phyloP scores from a whole-genome alignment of 805 yeast genomes.

The Henningerozyma blattae region DNA sequence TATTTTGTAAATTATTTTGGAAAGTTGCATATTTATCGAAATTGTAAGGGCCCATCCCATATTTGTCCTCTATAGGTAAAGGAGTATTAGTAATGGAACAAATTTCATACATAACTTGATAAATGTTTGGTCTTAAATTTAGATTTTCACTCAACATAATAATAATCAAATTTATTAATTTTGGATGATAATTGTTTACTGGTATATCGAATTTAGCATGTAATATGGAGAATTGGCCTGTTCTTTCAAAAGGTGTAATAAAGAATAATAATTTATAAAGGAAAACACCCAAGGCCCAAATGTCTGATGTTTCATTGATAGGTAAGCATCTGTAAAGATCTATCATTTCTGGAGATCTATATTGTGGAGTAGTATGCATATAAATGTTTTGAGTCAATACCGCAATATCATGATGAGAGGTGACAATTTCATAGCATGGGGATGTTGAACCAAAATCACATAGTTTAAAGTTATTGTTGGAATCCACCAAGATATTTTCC shows the following conservation, averaged over 20 bases:
- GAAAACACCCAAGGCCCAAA: conserved; percentile 94
- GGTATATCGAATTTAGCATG: conserved; percentile 79
- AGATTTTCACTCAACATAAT: conserved; percentile 81
- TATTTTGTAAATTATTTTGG: conserved; percentile 26
- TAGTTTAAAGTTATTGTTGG: conserved; percentile 56
- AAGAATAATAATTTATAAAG: conserved; percentile 83
- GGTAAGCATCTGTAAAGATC: conserved; percentile 75
- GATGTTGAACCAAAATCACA: conserved; percentile 93
- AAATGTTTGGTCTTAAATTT: conserved; percentile 69
- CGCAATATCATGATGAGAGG: conserved; percentile 70
- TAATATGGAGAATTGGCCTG: conserved; percentile 75
- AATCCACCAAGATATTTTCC: conserved; percentile 81
- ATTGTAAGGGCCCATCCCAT: conserved; percentile 40
- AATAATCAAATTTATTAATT: conserved; percentile 61
- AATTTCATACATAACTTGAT: conserved; percentile 58
- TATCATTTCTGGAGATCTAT: conserved; percentile 92
- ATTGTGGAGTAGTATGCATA: conserved; percentile 91
- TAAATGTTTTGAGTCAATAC: conserved; percentile 73
- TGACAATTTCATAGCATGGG: conserved; percentile 33
- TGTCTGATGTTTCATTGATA: conserved; percentile 83
- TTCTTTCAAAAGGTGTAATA: conserved; percentile 84
- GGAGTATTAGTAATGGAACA: conserved; percentile 47
- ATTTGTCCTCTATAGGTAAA: conserved; percentile 34
- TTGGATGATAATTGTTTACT: conserved; percentile 57
- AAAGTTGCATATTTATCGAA: conserved; percentile 43